Percentiles rank a stretch among this genome's conserved stretches.
Conservation (phyloP, 2,329 filamentous ascomycete genomes). For the Colletotrichum tamarilloi region DNA sequence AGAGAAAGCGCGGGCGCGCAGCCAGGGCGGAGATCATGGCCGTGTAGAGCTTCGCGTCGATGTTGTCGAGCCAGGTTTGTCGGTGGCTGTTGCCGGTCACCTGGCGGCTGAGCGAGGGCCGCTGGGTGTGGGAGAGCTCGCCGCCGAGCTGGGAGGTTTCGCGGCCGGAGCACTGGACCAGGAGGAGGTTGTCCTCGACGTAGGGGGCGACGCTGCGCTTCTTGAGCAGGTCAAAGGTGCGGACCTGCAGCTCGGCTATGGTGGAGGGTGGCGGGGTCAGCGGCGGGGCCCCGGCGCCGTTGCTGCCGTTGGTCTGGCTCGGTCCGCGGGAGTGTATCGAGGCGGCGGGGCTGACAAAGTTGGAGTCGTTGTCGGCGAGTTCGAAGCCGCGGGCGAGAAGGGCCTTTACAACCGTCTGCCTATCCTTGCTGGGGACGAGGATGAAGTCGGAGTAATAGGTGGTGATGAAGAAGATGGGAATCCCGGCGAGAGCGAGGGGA, state of each 20-base stretch:
- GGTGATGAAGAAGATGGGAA: conserved; percentile 98
- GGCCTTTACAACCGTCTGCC: conserved; percentile 79
- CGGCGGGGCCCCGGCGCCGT: conserved; percentile 56
- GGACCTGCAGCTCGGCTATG: conserved; percentile 81
- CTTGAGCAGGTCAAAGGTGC: conserved; percentile 87
- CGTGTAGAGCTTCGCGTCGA: conserved; percentile 73
- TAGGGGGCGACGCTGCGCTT: conserved; percentile 79
- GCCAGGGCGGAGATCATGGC: conserved; percentile 71
- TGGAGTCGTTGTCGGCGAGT: conserved; percentile 78
- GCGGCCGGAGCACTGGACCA: conserved; percentile 85
- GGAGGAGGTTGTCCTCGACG: conserved; percentile 74
- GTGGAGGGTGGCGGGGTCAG: conserved; percentile 82
- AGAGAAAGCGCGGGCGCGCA: conserved; percentile 76
- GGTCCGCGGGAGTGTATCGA: conserved; percentile 46
- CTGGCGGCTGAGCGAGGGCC: conserved; percentile 48
- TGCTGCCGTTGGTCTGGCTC: conserved; percentile 49
- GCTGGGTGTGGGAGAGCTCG: conserved; percentile 47
- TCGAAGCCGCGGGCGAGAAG: conserved; percentile 85
- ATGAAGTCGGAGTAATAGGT: conserved; percentile 99
- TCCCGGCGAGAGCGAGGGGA: conserved; percentile 89
- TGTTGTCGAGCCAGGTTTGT: conserved; percentile 65
- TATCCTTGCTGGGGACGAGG: conserved; percentile 82
- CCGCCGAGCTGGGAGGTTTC: conserved; percentile 55
- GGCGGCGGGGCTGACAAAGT: conserved; percentile 69
- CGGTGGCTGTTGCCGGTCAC: conserved; percentile 49